These are phyloP conservation scores for Entonaema liquescens DNA, from an alignment of 495 filamentous ascomycete species.

Conservation along the genomic window DNA sequence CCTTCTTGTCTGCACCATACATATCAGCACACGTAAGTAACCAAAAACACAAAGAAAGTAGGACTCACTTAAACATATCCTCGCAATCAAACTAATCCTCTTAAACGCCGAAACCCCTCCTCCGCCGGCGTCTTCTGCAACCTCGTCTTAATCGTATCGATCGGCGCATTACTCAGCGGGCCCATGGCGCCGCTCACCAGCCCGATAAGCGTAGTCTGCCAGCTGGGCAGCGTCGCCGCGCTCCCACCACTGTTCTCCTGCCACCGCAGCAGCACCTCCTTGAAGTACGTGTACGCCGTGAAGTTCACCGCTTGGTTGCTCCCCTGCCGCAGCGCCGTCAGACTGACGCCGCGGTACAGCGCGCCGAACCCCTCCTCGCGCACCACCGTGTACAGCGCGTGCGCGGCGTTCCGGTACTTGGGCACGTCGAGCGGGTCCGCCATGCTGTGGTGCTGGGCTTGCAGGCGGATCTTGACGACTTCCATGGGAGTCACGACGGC, in stretches of 20 bases:
- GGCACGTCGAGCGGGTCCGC: constrained; percentile 89
- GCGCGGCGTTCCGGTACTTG: constrained; percentile 97
- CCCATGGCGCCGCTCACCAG: constrained; percentile 94
- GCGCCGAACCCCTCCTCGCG: constrained; percentile 88
- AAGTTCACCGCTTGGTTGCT: constrained; percentile 99
- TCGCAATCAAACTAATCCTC: constrained; percentile 79
- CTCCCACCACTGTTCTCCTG: constrained; percentile 60
- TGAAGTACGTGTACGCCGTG: constrained; percentile 95
- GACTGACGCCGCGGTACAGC: constrained; percentile 89
- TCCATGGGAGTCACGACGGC: constrained; percentile 98
- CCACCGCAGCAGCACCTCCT: constrained; percentile 72
- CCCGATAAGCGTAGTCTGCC: constrained; percentile 90
- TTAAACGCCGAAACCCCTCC: constrained; percentile 77
- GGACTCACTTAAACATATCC: constrained; percentile 88
- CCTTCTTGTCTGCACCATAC: constrained; percentile 74
- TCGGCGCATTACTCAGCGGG: constrained; percentile 93
- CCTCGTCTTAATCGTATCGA: constrained; percentile 98
- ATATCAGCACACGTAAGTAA: not conserved
- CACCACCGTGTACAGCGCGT: constrained; percentile 91
- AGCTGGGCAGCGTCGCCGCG: constrained; percentile 73
- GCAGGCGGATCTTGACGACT: constrained; percentile 96
- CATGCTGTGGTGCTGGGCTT: constrained; percentile 95
- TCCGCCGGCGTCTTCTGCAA: constrained; percentile 89
- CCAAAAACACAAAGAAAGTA: not conserved
- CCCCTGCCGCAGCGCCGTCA: constrained; percentile 93